A percentile compares a stretch with the other conserved stretches of the same genome.
Evolutionary conservation across 768 basidiomycete genomes (phyloP).

Genomic region (Tylopilus balloui): DNA sequence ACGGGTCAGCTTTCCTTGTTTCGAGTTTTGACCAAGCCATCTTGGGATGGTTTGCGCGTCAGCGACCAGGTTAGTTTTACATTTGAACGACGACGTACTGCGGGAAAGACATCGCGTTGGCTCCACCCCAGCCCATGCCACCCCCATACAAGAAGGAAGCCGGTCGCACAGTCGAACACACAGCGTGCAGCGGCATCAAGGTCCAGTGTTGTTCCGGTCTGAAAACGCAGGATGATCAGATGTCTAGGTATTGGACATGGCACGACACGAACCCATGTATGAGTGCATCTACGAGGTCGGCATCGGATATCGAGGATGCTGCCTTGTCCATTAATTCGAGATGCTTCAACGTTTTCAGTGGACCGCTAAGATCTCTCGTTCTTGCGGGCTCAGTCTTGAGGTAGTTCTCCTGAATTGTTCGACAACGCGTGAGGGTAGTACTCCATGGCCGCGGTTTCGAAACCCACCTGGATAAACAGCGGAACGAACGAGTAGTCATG

Average conservation of each 20-base stretch:
- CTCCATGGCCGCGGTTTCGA: not conserved
- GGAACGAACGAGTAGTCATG: constrained; percentile 94
- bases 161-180: constrained; percentile 85
- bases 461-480: constrained; percentile 82
- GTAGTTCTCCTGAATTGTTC: constrained; percentile 80
- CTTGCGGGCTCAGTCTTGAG: constrained; percentile 74
- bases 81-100: constrained; percentile 48
- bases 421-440: not conserved
- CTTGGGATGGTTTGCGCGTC: constrained; percentile 36
- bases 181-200: constrained; percentile 89
- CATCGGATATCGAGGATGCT: constrained; percentile 90
- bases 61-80: not conserved
- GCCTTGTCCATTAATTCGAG: constrained; percentile 83
- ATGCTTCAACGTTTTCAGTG: constrained; percentile 62
- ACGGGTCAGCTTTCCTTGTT: constrained; percentile 74
- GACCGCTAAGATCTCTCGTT: constrained; percentile 53
- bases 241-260: not conserved
- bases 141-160: constrained; percentile 78
- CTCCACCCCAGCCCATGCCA: constrained; percentile 61
- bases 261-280: constrained; percentile 72
- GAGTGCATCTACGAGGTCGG: constrained; percentile 86
- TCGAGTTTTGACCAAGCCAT: constrained; percentile 98
- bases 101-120: constrained; percentile 73
- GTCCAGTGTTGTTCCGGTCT: constrained; percentile 96
- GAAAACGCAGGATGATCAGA: not conserved